Evolutionary conservation across 2,329 filamentous ascomycete species (phyloP), one percentile per base, ranked within the genome.

Genomic region (Fusarium verrucosum): DNA sequence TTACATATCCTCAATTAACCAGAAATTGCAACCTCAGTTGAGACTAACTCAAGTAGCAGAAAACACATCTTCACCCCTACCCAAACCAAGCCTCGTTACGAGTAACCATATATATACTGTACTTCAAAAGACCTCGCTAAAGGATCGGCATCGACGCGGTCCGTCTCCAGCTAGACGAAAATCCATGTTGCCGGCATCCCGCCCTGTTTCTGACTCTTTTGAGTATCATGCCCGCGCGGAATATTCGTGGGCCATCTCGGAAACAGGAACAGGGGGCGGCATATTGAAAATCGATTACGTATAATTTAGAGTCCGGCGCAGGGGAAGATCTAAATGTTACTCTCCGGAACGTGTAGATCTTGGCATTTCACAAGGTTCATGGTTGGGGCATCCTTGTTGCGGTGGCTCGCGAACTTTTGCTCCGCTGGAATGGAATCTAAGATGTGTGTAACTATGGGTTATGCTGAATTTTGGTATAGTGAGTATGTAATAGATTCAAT

Each of bases 241-340:
- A 9, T 20, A 13, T 19, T 25, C 11, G 10, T 22, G 26, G 17
- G 19, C n/a, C n/a, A n/a, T n/a, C n/a, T n/a, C n/a, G 16, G 30
- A 6, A 19, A 13, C 10, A 16, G 30, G 26, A 37, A 10, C 35
- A 26, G 23, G 28, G 49, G 25, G 26, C 20, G 22, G 20, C 30
- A 25, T 36, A 25, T 20, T 19, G 11, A 22, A 25, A 46, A 25
- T 20, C n/a, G 11, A 22, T 52, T 40, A 30, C 40, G 28, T 58
- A 58, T 35, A 23, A 20, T 23, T 11, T 17, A 13, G 25, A 19
- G 7, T 19, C 19, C 22, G 26, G 17, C 20, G 30, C 32, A 50
- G 43, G 32, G 59, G 59, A 50, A 60, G 47, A 64, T 46, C 47
- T 42, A 32, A 43, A 58, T 52, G 41, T 43, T 62, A 45, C 44